Base-by-base conservation (phyloP, 192 early-diverging fungal species). In the Mortierella antarctica region DNA sequence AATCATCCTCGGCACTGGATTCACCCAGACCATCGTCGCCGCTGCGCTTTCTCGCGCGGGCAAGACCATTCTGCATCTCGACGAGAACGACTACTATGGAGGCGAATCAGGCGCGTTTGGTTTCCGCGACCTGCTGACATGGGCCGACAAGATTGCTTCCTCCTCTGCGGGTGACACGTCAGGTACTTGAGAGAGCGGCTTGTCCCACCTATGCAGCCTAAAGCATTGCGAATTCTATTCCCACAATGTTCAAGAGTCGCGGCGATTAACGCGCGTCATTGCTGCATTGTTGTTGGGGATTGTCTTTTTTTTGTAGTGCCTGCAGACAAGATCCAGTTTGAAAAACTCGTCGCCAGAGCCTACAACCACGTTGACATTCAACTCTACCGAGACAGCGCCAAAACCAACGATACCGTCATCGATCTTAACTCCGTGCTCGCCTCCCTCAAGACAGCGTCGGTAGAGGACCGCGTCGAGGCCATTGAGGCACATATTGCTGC, bases 1-100 rank as follows among this genome's bases (percentile, higher is more conserved):
- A 57, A 89, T 96, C 49, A 84, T 97, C n/a, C 84, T 97, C 15
- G 96, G 96, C 23, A 97, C 96, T 8, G 96, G 96, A 9, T 82
- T 94, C 44, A 75, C 88, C 39, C 92, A 97, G 67, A 87, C 94
- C 31, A 92, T 97, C 17, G 65, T 95, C 7, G 95, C 96, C 18
- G 93, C 91, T 7, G 89, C 91, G 15, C 83, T 95, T 18, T 87
- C 94, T 11, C 87, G 90, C 7, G 84, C 76, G 18, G 93, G 91
- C 13, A 87, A 88, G 64, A 83, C 84, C 7, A 94, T 98, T 7
- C 86, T 96, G 8, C 95, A 96, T 72, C 78, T 96, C 20, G 96
- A 98, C 74, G 73, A 88, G n/a, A 90, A 92, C 61, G 74, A 84
- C 17, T 92, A 91, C 66, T 98, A 98, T 83, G 96, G 95, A 23